Base-by-base conservation (phyloP, 139 green algal species). In the Parachlorella kessleri region DNA sequence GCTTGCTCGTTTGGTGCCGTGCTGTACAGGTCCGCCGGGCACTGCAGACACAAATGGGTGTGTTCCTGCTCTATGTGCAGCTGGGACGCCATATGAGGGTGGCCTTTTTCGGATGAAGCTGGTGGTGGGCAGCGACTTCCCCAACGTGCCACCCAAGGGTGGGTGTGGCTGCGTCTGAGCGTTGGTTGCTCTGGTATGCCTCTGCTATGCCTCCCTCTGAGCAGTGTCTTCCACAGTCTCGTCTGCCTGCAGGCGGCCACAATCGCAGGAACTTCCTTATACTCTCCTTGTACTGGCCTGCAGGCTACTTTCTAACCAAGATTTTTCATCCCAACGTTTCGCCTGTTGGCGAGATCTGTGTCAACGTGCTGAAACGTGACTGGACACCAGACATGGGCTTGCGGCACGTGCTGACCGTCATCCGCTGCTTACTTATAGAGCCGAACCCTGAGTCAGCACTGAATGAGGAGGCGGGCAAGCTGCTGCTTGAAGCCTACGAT, bases 281-380 rank as follows among this genome's bases (percentile, higher is more conserved):
- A 63, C 64, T 36, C 37, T 33, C 18, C 24, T n/a, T n/a, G n/a
- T n/a, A n/a, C n/a, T n/a, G 14, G 48, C 21, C 14, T 74, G n/a
- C 82, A 93, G 90, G 91, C 39, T 94, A 84, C 77, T 98, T 98
- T 78, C 37, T 93, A 8, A 98, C 94, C 5, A 95, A 92, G 65
- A 96, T 99, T n/a, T 99, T 99, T 73, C 96, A 99, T 79, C 96
- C 96, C 4, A 99, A 99, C 78, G 90, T 99, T 6, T 92, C 92
- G 40, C 78, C 88, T 26, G 67, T 66, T 4, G 96, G 96, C 2
- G 96, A 99, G 66, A 98, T 99, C 73, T 99, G 96, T 65, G 96
- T 99, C 24, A 99, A 99, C 74, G 95, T 97, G 37, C 89, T 99
- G 5, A 98, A 99, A 83, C 90, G 90, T 41, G 96, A 99, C 85